Evolutionary conservation across 192 early-diverging fungal genomes (phyloP).

Genomic region (Entophlyctis helioformis): DNA sequence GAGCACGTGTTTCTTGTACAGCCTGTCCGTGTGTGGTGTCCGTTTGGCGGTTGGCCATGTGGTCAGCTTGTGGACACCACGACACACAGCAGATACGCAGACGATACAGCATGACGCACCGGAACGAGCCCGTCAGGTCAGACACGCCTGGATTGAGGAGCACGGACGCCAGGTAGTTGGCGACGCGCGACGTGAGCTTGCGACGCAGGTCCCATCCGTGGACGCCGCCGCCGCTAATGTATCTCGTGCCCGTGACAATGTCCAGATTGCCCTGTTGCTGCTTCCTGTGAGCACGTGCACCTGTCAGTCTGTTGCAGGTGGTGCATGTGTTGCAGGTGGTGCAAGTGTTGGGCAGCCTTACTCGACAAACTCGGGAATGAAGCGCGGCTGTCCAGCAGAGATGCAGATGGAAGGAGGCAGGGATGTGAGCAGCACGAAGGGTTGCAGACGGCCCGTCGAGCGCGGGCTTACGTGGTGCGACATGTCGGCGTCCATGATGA

Average conservation of each 20-base stretch:
- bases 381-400: slow-evolving; percentile 62
- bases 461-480: slow-evolving; percentile 75
- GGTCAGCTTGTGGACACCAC: no score
- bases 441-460: neutral
- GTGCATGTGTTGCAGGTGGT: neutral
- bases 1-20: slow-evolving; percentile 90
- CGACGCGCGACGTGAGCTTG: slow-evolving; percentile 93
- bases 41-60: no score
- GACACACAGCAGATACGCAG: neutral
- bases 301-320: neutral
- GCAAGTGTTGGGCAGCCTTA: slow-evolving; percentile 14
- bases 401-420: neutral
- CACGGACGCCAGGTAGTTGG: slow-evolving; percentile 85
- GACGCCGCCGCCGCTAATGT: slow-evolving; percentile 78
- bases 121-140: slow-evolving; percentile 92
- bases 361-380: slow-evolving; percentile 88
- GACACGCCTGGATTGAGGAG: slow-evolving; percentile 81
- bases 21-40: slow-evolving; percentile 24
- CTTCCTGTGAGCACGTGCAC: slow-evolving; percentile 20
- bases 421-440: slow-evolving; percentile 1
- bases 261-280: slow-evolving; percentile 79
- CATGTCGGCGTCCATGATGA: slow-evolving; percentile 99
- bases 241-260: slow-evolving; percentile 91
- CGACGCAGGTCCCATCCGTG: slow-evolving; percentile 95
- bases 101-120: slow-evolving; percentile 17